These are phyloP conservation scores for Leucogyrophana mollusca DNA, from an alignment of 768 basidiomycete species.

Conservation along the genomic window DNA sequence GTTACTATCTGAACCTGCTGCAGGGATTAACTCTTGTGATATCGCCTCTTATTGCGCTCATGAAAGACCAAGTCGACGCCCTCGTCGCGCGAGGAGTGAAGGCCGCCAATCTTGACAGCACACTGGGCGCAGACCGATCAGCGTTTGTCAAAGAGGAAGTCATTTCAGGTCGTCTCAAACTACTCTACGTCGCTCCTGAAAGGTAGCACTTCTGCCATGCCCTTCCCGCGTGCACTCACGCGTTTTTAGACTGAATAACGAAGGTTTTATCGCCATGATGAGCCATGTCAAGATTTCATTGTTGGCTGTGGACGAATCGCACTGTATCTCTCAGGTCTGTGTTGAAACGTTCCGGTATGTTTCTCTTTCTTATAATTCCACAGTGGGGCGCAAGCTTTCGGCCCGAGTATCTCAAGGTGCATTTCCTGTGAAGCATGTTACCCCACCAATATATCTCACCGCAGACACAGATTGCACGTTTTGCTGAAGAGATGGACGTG, in stretches of 20 bases:
- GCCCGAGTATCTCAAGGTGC: slow-evolving; percentile 31
- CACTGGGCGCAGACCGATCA: slow-evolving; percentile 28
- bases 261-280: slow-evolving; percentile 44
- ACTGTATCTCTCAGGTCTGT: slow-evolving; percentile 43
- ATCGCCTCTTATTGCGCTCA: slow-evolving; percentile 33
- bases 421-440: neutral
- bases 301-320: slow-evolving; percentile 49
- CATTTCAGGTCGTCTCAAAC: slow-evolving; percentile 38
- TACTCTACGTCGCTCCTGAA: slow-evolving; percentile 50
- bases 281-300: slow-evolving; percentile 39
- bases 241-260: slow-evolving; percentile 48
- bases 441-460: slow-evolving; percentile 18
- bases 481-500: slow-evolving; percentile 43
- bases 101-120: slow-evolving; percentile 41
- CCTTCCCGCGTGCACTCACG: neutral
- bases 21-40: slow-evolving; percentile 35
- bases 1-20: neutral
- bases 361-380: neutral
- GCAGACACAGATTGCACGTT: slow-evolving; percentile 39
- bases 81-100: slow-evolving; percentile 31
- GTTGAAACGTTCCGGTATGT: neutral
- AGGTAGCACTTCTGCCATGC: slow-evolving; percentile 17
- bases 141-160: slow-evolving; percentile 36
- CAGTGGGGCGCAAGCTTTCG: slow-evolving; percentile 47
- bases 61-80: slow-evolving; percentile 40